Conservation (phyloP, 257 asterid genomes). For the Solanum raphanifolium region DNA sequence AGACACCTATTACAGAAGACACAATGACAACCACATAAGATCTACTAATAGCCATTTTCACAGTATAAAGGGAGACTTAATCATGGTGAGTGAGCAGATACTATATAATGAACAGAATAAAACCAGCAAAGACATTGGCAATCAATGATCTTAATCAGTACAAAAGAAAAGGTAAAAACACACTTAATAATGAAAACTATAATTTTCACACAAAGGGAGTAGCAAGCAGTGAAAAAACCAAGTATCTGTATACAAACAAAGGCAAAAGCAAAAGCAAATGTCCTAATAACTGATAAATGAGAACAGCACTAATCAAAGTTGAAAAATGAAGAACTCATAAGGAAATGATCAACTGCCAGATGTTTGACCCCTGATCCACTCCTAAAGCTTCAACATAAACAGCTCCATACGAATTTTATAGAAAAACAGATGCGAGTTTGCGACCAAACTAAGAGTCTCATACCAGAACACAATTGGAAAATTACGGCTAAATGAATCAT, state of each 20-base stretch:
- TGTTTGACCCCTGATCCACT: neutral
- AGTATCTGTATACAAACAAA: neutral
- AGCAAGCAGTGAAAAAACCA: neutral
- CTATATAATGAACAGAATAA: neutral
- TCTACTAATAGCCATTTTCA: neutral
- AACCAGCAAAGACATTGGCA: neutral
- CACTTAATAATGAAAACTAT: neutral
- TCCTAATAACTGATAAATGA: neutral
- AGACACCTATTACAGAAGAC: slow-evolving; percentile 48
- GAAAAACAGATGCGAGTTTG: neutral
- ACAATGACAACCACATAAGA: neutral
- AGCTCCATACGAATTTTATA: neutral
- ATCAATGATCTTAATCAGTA: neutral
- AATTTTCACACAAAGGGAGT: neutral
- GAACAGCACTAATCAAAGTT: neutral
- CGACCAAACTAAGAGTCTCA: neutral
- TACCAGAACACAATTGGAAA: neutral
- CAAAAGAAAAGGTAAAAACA: neutral
- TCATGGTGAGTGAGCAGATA: neutral
- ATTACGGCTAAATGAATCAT: neutral
- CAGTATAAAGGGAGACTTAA: neutral
- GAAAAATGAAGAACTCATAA: neutral
- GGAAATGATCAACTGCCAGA: neutral
- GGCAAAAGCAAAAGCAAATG: neutral
- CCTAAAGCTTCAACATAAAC: neutral